These are phyloP conservation scores for Scleroderma bovista DNA, from an alignment of 768 basidiomycete species.

Conservation along the genomic window DNA sequence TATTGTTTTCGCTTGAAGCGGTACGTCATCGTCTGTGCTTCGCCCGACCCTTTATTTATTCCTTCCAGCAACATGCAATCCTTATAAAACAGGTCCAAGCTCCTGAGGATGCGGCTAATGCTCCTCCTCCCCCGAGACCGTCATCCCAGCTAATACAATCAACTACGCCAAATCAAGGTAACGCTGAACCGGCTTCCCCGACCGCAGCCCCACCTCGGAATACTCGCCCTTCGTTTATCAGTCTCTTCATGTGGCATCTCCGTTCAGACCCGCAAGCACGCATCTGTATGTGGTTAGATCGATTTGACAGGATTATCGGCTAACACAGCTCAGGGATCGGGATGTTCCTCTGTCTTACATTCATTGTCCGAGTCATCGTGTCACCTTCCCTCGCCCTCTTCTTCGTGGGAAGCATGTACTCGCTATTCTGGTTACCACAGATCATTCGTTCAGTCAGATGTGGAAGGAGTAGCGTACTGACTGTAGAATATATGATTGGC, in stretches of 20 bases:
- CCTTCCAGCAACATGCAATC: conserved; percentile 71
- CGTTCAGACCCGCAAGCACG: conserved; percentile 67
- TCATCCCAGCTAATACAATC: conserved; percentile 2
- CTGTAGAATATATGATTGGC: conserved; percentile 68
- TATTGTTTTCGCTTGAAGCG: conserved; percentile 77
- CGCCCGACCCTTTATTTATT: neutral
- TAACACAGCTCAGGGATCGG: conserved; percentile 47
- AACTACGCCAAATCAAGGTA: conserved; percentile 4
- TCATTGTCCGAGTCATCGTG: conserved; percentile 70
- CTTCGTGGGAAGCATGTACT: conserved; percentile 66
- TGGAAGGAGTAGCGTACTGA: conserved; percentile 64
- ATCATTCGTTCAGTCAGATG: conserved; percentile 71
- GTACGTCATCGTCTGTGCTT: conserved; percentile 39
- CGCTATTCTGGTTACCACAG: conserved; percentile 81
- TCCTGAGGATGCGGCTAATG: conserved; percentile 52
- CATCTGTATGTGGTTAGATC: conserved; percentile 48
- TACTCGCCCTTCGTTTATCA: conserved; percentile 29
- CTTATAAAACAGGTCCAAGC: conserved; percentile 80
- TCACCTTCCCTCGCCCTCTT: conserved; percentile 60
- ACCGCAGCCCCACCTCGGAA: conserved; percentile 11
- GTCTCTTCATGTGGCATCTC: conserved; percentile 53
- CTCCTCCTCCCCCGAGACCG: conserved; percentile 14
- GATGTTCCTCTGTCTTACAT: conserved; percentile 60
- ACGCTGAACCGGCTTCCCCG: conserved; percentile 14
- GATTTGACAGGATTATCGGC: conserved; percentile 4